Base-by-base conservation (phyloP, 1,284 basidiomycete species). In the Papiliotrema laurentii region DNA sequence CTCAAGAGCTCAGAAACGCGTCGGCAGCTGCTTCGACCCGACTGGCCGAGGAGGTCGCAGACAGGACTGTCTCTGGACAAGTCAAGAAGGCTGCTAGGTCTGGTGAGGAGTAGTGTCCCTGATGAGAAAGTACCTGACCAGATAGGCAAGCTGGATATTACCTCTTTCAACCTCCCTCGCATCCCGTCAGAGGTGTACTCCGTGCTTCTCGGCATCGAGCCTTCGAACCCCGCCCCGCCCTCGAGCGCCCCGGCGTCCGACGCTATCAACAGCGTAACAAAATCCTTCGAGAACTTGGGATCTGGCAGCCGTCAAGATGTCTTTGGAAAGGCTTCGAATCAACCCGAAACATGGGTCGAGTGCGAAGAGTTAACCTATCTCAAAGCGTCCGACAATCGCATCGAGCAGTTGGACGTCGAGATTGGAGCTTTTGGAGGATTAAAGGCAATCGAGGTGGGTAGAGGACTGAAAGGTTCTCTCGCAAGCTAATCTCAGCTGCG, bases 371-470 rank as follows among this genome's bases (percentile, higher is more conserved):
- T 74, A 18, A 56, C 54, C 2, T 37, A 46, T 7, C 60, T 72
- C 42, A 60, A 55, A 41, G 68, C 66, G 10, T 53, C 55, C 11
- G 55, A 61, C 3, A 71, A 71, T 56, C 40, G 42, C 43, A 50
- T 74, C 18, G 52, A 43, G 30, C 49, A 49, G 34, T 26, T 74
- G 16, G 71, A 74, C n/a, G 43, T 54, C 19, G 69, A 73, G 47
- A 58, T 74, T 43, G 72, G 69, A 1, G 57, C 64, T 44, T 69
- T 74, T 57, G 72, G 70, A 1, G 69, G 66, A 2, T 48, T 74
- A 21, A 67, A 62, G 49, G 56, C 45, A 13, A 47, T 74, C 4
- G 70, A 73, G 56, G 71, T 74, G 53, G 55, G 71, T 63, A 9
- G 10, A 14, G 10, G 26, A n/a, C 21, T 21, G n/a, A 18, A 25